Conservation (phyloP, 768 basidiomycete genomes). For the Clavaria fumosa region DNA sequence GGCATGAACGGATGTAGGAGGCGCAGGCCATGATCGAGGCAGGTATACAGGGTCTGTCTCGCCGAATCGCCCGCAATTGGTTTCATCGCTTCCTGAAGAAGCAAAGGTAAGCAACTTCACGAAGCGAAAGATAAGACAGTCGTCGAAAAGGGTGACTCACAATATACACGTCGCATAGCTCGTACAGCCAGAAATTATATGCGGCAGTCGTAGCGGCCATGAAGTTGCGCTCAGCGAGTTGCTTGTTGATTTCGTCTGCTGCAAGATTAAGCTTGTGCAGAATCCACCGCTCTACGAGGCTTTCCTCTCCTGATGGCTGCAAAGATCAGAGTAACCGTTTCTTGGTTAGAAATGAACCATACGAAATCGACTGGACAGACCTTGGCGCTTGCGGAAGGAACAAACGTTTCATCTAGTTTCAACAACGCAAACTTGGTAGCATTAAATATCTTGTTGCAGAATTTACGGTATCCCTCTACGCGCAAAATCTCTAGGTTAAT, state of each 20-base stretch:
- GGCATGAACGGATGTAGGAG: conserved; percentile 98
- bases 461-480: conserved; percentile 97
- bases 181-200: conserved; percentile 96
- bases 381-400: conserved; percentile 53
- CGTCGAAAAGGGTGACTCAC: conserved; percentile 33
- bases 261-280: conserved; percentile 86
- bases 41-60: conserved; percentile 91
- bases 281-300: conserved; percentile 89
- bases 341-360: conserved; percentile 2
- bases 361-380: conserved; percentile 26
- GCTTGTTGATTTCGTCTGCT: conserved; percentile 56
- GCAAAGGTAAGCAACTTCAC: neutral
- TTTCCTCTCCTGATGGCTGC: conserved; percentile 80
- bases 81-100: conserved; percentile 87
- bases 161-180: conserved; percentile 98
- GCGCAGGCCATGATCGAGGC: conserved; percentile 79
- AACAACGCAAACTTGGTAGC: conserved; percentile 99
- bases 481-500: conserved; percentile 93
- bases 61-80: conserved; percentile 93
- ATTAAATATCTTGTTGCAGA: conserved; percentile 99
- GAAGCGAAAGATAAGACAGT: neutral
- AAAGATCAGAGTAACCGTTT: conserved; percentile 4
- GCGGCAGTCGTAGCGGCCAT: conserved; percentile 76
- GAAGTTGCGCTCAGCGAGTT: conserved; percentile 74
- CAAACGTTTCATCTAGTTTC: conserved; percentile 76